A percentile compares a stretch with the other conserved stretches of the same genome.
phyloP scores from a whole-genome alignment of 2,329 filamentous ascomycete genomes.

The Cladosporium sp. region DNA sequence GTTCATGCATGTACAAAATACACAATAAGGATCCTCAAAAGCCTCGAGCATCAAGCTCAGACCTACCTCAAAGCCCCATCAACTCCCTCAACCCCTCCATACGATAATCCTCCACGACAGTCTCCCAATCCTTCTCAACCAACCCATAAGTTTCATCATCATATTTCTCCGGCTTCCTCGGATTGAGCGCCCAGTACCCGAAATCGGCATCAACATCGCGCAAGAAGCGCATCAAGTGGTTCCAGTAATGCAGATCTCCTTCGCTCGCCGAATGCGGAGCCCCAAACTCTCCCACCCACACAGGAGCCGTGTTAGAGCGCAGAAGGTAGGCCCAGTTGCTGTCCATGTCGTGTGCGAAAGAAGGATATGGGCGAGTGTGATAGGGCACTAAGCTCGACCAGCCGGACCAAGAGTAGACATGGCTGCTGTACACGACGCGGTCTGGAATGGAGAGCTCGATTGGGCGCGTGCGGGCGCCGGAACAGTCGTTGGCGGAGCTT shows the following conservation, averaged over 20 bases:
- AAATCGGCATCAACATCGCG: slow-evolving; percentile 49
- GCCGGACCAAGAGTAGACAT: slow-evolving; percentile 67
- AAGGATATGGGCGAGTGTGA: slow-evolving; percentile 55
- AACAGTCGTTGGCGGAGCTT: slow-evolving; percentile 63
- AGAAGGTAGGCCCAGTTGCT: slow-evolving; percentile 64
- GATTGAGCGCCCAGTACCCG: slow-evolving; percentile 68
- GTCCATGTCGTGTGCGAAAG: slow-evolving; percentile 59
- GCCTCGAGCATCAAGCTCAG: too few relatives aligned
- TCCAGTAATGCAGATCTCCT: slow-evolving; percentile 63
- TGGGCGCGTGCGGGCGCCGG: slow-evolving; percentile 52
- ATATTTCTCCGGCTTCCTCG: slow-evolving; percentile 57
- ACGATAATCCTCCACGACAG: slow-evolving; percentile 29
- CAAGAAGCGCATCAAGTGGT: slow-evolving; percentile 58
- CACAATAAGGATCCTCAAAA: too few relatives aligned
- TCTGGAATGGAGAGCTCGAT: slow-evolving; percentile 53
- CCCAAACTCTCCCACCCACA: slow-evolving; percentile 68
- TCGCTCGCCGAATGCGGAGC: slow-evolving; percentile 50
- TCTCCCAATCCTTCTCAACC: slow-evolving; percentile 61
- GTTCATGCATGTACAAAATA: too few relatives aligned
- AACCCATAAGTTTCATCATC: slow-evolving; percentile 58
- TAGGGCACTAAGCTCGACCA: slow-evolving; percentile 59
- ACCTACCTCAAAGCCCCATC: slow-evolving; percentile 17
- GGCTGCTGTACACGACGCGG: slow-evolving; percentile 62
- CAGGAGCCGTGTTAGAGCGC: slow-evolving; percentile 52
- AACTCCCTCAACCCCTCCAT: slow-evolving; percentile 21